Evolutionary conservation across 208 protist species (phyloP).

Genomic region (Trypanosoma scelopori): DNA sequence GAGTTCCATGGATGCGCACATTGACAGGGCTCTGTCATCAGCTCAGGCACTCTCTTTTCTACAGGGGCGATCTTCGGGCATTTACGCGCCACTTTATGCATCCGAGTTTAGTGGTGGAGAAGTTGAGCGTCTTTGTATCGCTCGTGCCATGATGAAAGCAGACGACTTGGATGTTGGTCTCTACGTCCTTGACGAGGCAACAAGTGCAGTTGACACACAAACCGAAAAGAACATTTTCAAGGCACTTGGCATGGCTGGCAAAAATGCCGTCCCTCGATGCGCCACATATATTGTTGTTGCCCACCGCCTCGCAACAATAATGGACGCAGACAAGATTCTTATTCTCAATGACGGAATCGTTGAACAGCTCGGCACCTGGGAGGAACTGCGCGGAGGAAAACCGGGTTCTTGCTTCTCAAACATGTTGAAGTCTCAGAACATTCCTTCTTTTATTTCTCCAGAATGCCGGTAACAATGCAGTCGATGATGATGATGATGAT

Average conservation of each 20-base stretch:
- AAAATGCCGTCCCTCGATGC: background rate
- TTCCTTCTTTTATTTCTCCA: background rate
- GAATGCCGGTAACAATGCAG: background rate
- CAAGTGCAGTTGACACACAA: conserved; percentile 61
- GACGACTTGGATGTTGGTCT: conserved; percentile 18
- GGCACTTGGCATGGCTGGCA: background rate
- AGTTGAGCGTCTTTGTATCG: conserved; percentile 58
- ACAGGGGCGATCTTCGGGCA: conserved; percentile 38
- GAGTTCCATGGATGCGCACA: conserved; percentile 19
- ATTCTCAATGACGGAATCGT: conserved; percentile 57
- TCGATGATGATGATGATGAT: too few species aligned
- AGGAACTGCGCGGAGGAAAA: conserved; percentile 28
- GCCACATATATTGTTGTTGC: conserved; percentile 50
- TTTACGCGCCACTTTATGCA: conserved; percentile 22
- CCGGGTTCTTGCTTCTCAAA: conserved; percentile 16
- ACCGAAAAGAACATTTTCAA: conserved; percentile 53
- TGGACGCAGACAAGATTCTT: conserved; percentile 50
- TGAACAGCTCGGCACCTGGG: conserved; percentile 60
- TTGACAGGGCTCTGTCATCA: conserved; percentile 31
- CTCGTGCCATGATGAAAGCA: conserved; percentile 51
- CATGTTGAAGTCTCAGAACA: conserved; percentile 9
- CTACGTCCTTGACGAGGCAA: conserved; percentile 67
- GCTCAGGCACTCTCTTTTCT: conserved; percentile 42
- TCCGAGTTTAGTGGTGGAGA: conserved; percentile 70
- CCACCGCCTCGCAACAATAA: conserved; percentile 62